phyloP scores from a whole-genome alignment of 768 basidiomycete species.

The Polyporus arcularius region DNA sequence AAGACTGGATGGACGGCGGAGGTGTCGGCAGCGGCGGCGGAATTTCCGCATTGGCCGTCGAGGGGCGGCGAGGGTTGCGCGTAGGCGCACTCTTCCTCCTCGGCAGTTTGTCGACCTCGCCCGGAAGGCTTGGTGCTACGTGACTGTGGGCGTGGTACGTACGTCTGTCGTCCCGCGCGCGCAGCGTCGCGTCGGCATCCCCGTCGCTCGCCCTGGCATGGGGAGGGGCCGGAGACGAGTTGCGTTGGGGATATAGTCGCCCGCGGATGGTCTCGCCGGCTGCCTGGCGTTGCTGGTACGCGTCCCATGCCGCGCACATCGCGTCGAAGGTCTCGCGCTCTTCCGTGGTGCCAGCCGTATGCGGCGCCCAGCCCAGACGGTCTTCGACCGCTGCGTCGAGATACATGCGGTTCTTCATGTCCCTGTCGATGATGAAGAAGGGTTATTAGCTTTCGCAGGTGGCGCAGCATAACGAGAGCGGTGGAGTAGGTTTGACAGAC shows the following conservation, averaged over 20 bases:
- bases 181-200: constrained; percentile 2
- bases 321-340: constrained; percentile 59
- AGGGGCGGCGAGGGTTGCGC: background rate
- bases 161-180: background rate
- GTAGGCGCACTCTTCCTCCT: background rate
- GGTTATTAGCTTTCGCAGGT: background rate
- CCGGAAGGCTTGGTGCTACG: background rate
- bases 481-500: background rate
- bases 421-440: constrained; percentile 38
- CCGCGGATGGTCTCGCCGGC: constrained; percentile 7
- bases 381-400: constrained; percentile 47
- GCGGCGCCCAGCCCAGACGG: constrained; percentile 50
- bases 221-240: background rate
- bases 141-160: background rate
- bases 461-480: background rate
- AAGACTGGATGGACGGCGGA: background rate
- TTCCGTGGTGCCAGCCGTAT: constrained; percentile 41
- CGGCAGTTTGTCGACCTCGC: background rate
- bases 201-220: background rate
- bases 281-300: constrained; percentile 38
- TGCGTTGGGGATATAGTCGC: background rate
- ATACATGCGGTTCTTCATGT: constrained; percentile 63
- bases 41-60: background rate
- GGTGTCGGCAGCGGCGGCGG: background rate
- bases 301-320: constrained; percentile 59